Percentiles rank a stretch among this genome's conserved stretches.
These are phyloP conservation scores for Musa schizocarpa DNA, from an alignment of 176 grass and related monocot genomes.

Conservation along the genomic window DNA sequence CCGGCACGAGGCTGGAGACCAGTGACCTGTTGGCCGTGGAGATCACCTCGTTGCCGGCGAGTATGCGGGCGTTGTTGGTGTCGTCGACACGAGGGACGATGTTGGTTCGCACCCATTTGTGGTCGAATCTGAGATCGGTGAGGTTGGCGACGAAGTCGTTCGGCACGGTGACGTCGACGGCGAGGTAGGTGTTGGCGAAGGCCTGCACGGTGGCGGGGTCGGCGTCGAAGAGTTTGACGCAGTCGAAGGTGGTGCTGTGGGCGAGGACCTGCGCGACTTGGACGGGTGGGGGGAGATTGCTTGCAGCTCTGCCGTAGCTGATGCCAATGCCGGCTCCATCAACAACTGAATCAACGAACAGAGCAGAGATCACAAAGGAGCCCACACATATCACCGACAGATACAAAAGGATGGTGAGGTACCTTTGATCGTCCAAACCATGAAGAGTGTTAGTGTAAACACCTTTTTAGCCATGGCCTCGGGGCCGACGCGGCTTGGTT, in stretches of 20 bases:
- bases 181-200: constrained; percentile 49
- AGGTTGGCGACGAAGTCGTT: constrained; percentile 41
- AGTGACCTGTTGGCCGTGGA: constrained; percentile 50
- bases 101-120: constrained; percentile 35
- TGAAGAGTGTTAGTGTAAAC: too few species aligned
- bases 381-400: too few species aligned
- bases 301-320: constrained; percentile 49
- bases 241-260: constrained; percentile 49
- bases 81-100: constrained; percentile 30
- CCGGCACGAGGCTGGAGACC: constrained; percentile 40
- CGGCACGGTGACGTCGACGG: constrained; percentile 53
- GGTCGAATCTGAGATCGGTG: constrained; percentile 22
- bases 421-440: constrained; percentile 14
- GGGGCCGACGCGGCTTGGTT: too few species aligned
- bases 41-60: constrained; percentile 60
- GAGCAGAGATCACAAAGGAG: background rate
- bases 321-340: constrained; percentile 46
- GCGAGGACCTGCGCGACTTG: constrained; percentile 59
- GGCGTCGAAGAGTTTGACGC: constrained; percentile 52
- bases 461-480: too few species aligned
- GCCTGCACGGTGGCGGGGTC: constrained; percentile 37
- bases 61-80: constrained; percentile 44
- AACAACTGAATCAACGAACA: background rate
- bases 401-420: background rate
- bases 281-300: constrained; percentile 37